phyloP scores from a whole-genome alignment of 495 filamentous ascomycete species.

The Aspergillus incahuasiensis region DNA sequence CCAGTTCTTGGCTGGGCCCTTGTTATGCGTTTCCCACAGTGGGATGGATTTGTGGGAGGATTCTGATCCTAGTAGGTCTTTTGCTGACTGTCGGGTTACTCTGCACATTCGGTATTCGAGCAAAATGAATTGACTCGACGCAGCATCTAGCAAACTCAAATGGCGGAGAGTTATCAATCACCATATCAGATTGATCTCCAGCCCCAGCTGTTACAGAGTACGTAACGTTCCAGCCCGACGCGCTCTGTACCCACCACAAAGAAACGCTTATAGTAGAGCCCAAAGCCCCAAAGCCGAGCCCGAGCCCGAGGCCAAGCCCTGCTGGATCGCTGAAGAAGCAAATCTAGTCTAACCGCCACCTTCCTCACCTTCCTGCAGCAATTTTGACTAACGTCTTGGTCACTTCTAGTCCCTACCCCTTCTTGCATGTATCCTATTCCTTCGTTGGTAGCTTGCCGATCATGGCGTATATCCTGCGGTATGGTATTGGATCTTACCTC shows the following conservation, averaged over 20 bases:
- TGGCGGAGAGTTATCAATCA: background rate
- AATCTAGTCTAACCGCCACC: background rate
- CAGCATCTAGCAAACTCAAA: background rate
- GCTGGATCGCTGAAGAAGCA: background rate
- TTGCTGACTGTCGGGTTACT: too few species aligned
- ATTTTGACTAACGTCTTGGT: background rate
- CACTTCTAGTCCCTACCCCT: background rate
- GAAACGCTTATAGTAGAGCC: background rate
- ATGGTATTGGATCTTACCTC: background rate
- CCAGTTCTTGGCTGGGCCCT: too few species aligned
- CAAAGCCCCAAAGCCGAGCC: background rate
- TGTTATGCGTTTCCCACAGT: too few species aligned
- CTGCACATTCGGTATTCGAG: too few species aligned
- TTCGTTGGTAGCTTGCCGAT: background rate
- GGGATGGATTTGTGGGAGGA: too few species aligned
- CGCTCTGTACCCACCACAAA: background rate
- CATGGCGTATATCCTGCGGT: background rate
- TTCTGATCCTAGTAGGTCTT: too few species aligned
- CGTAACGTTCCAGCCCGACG: background rate
- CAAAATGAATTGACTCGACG: background rate
- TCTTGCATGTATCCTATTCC: background rate
- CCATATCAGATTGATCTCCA: conserved; percentile 9
- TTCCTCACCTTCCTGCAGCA: background rate
- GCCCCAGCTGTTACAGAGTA: background rate
- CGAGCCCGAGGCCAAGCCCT: background rate